Evolutionary conservation across 495 filamentous ascomycete genomes (phyloP).

Genomic region (Staphylotrichum tortipilum): DNA sequence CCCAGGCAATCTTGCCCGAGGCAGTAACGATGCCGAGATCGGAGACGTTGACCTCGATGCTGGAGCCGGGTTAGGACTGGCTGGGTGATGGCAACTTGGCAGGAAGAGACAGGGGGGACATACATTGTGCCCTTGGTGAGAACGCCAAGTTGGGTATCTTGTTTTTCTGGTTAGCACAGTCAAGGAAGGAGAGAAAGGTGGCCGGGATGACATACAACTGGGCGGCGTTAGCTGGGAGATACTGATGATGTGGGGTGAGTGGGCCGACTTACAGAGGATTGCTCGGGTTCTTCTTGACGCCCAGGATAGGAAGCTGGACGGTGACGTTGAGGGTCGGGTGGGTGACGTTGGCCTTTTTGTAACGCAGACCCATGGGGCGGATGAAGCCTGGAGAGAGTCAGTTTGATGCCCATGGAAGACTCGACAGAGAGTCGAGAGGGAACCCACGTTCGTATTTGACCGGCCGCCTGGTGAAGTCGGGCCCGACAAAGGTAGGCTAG

Average conservation of each 20-base stretch:
- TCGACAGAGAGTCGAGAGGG: no score
- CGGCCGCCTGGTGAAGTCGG: conserved; percentile 79
- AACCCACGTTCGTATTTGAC: conserved; percentile 80
- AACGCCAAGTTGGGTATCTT: conserved; percentile 77
- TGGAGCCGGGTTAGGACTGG: no score
- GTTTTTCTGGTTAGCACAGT: background rate
- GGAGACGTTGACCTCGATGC: conserved; percentile 86
- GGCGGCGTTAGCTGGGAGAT: background rate
- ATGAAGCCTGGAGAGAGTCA: conserved; percentile 21
- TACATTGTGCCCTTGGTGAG: conserved; percentile 84
- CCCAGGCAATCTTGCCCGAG: conserved; percentile 86
- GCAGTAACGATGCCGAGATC: conserved; percentile 91
- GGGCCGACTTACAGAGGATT: conserved; percentile 63
- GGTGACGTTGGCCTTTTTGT: conserved; percentile 93
- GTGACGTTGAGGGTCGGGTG: conserved; percentile 41
- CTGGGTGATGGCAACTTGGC: background rate
- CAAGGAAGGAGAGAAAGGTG: no score
- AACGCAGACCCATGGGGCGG: conserved; percentile 71
- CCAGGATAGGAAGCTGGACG: conserved; percentile 85
- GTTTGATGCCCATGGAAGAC: no score
- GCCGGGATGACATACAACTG: conserved; percentile 3
- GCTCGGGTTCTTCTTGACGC: conserved; percentile 97
- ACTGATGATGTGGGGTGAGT: background rate
- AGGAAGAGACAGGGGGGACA: background rate
- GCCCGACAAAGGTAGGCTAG: conserved; percentile 56